phyloP scores from a whole-genome alignment of 805 yeast genomes.

The Nakazawaea populi region DNA sequence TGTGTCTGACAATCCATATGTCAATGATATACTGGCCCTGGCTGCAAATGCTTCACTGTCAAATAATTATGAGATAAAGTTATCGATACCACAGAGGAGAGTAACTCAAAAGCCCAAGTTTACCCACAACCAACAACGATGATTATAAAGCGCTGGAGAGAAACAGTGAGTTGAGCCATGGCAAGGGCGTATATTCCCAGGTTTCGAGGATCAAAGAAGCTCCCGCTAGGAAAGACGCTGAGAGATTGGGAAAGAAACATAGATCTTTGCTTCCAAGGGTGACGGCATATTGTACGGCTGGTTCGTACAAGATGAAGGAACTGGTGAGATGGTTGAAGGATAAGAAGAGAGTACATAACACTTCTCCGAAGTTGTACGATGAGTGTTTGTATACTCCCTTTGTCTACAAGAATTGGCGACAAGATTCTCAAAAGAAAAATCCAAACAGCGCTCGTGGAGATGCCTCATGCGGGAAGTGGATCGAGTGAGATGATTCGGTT shows the following conservation, averaged over 20 bases:
- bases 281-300: constrained; percentile 94
- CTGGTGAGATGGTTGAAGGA: constrained; percentile 80
- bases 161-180: constrained; percentile 14
- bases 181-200: constrained; percentile 71
- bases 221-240: constrained; percentile 91
- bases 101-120: constrained; percentile 65
- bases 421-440: constrained; percentile 16
- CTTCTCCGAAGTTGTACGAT: constrained; percentile 84
- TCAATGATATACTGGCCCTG: neutral
- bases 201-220: constrained; percentile 78
- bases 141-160: constrained; percentile 4
- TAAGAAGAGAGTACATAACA: constrained; percentile 63
- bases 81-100: constrained; percentile 63
- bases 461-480: constrained; percentile 5
- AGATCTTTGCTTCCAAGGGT: constrained; percentile 85
- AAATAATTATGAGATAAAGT: constrained; percentile 16
- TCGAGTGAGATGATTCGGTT: constrained; percentile 45
- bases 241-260: constrained; percentile 80
- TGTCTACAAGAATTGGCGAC: constrained; percentile 74
- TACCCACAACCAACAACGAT: constrained; percentile 30
- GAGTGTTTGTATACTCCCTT: constrained; percentile 95
- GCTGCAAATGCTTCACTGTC: too few species aligned
- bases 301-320: constrained; percentile 86
- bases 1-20: neutral
- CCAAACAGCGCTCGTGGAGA: neutral